These are phyloP conservation scores for Corniculantispora saksenae DNA, from an alignment of 2,329 filamentous ascomycete genomes.

Conservation along the genomic window DNA sequence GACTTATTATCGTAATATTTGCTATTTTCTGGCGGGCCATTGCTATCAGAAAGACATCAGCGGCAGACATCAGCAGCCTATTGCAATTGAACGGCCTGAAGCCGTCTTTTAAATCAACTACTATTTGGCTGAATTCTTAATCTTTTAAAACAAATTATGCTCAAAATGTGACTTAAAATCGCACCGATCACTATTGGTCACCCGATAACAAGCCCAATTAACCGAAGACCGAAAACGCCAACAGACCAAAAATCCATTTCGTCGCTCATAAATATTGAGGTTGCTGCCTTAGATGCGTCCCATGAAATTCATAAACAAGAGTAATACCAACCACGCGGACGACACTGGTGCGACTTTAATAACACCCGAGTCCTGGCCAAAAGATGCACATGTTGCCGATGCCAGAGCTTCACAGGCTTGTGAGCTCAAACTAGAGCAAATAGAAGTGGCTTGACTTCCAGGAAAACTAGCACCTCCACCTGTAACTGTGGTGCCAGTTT, in stretches of 20 bases:
- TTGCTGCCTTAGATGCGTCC: background rate
- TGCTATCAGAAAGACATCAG: too few relatives aligned
- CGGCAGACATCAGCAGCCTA: too few relatives aligned
- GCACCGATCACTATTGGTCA: too few relatives aligned
- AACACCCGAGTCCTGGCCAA: slow-evolving; percentile 22
- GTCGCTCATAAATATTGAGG: background rate
- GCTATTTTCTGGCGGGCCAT: background rate
- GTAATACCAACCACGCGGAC: background rate
- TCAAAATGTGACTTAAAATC: too few relatives aligned
- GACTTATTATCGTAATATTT: background rate
- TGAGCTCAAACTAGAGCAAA: slow-evolving; percentile 58
- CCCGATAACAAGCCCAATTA: background rate
- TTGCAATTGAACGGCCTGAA: too few relatives aligned
- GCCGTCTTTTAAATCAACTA: too few relatives aligned
- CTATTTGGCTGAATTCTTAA: too few relatives aligned
- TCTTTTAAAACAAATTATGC: too few relatives aligned
- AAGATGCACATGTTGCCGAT: slow-evolving; percentile 40
- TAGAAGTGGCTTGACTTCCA: slow-evolving; percentile 49
- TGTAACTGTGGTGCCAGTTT: slow-evolving; percentile 53
- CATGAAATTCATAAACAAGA: background rate
- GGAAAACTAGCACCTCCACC: slow-evolving; percentile 45
- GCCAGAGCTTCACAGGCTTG: slow-evolving; percentile 51
- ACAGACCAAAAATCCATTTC: background rate
- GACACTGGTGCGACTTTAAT: background rate
- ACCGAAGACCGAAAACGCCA: background rate